These are phyloP conservation scores for Colletotrichum lupini DNA, from an alignment of 2,329 filamentous ascomycete species.

Conservation along the genomic window DNA sequence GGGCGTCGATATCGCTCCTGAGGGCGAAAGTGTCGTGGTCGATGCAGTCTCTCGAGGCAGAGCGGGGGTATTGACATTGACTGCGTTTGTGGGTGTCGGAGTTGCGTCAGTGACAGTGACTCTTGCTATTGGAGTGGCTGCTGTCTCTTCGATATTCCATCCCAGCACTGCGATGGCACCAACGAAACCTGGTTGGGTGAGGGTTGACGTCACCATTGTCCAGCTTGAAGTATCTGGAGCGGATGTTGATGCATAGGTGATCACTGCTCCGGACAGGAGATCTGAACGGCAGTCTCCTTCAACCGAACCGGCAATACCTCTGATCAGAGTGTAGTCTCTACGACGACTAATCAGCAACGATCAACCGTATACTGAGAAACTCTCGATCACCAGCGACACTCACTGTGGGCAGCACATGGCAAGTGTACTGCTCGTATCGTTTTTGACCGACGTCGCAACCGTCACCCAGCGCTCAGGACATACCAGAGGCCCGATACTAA, in stretches of 20 bases:
- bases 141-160: not conserved
- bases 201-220: not conserved
- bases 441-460: constrained; percentile 3
- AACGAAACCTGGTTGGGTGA: not conserved
- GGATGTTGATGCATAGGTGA: constrained; percentile 5
- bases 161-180: not conserved
- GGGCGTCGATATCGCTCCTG: not conserved
- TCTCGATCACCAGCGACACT: not conserved
- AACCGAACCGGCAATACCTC: not conserved
- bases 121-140: not conserved
- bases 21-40: not conserved
- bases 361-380: no score
- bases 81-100: no score
- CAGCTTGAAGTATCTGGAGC: not conserved
- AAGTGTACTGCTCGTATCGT: constrained; percentile 11
- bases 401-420: constrained; percentile 17
- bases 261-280: not conserved
- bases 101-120: not conserved
- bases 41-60: not conserved
- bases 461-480: constrained; percentile 6
- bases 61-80: not conserved
- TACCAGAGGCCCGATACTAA: constrained; percentile 3
- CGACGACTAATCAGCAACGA: not conserved
- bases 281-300: constrained; percentile 10
- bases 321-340: constrained; percentile 10